phyloP scores from a whole-genome alignment of 1,284 basidiomycete genomes.

The Xerocomus amazonicus region DNA sequence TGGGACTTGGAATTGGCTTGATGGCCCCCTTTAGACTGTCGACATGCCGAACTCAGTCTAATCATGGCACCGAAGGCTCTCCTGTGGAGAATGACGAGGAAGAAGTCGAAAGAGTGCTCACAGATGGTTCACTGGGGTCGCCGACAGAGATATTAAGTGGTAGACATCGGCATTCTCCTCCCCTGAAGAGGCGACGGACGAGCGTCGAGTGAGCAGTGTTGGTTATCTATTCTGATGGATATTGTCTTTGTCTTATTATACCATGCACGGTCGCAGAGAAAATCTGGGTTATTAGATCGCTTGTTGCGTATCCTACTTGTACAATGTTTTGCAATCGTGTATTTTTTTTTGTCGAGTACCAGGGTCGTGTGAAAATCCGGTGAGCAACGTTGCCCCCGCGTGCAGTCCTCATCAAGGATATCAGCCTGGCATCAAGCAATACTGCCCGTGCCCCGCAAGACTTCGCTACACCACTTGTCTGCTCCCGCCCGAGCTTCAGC shows the following conservation, averaged over 20 bases:
- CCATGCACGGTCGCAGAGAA: constrained; percentile 11
- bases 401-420: constrained; percentile 29
- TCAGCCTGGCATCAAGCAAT: constrained; percentile 26
- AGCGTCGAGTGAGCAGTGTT: constrained; percentile 19
- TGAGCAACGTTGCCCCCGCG: constrained; percentile 17
- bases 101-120: constrained; percentile 31
- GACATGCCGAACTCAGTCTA: constrained; percentile 28
- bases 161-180: constrained; percentile 36
- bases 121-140: constrained; percentile 22
- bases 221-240: constrained; percentile 10
- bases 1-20: constrained; percentile 49
- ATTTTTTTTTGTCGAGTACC: constrained; percentile 19
- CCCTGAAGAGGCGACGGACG: constrained; percentile 44
- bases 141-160: constrained; percentile 23
- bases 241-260: constrained; percentile 16
- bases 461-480: background rate
- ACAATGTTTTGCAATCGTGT: constrained; percentile 33
- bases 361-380: constrained; percentile 24
- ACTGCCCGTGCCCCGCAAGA: constrained; percentile 16
- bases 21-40: constrained; percentile 49
- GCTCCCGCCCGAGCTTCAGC: background rate
- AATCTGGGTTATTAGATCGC: background rate
- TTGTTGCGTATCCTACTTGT: constrained; percentile 31
- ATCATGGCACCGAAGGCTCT: constrained; percentile 9
- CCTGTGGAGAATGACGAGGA: constrained; percentile 32